Evolutionary conservation across 768 basidiomycete genomes (phyloP).

Genomic region (Suillus weaverae): DNA sequence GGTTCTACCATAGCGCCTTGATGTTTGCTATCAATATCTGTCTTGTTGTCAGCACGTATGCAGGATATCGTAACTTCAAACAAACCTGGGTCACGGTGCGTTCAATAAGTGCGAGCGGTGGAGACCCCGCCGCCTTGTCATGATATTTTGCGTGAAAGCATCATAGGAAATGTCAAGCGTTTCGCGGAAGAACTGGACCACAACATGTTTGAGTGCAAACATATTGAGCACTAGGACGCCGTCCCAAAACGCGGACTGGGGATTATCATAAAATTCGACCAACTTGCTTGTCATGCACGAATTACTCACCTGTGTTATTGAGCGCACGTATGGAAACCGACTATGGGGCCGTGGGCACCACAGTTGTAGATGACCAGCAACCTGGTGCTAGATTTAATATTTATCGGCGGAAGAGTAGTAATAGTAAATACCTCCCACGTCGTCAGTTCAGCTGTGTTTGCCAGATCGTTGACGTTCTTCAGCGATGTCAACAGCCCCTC

Average conservation of each 20-base stretch:
- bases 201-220: constrained; percentile 52
- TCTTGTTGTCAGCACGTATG: neutral
- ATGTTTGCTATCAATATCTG: constrained; percentile 62
- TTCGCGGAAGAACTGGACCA: constrained; percentile 66
- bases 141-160: constrained; percentile 40
- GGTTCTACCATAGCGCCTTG: constrained; percentile 66
- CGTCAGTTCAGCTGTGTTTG: constrained; percentile 42
- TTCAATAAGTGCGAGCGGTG: constrained; percentile 44
- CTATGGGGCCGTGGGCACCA: constrained; percentile 45
- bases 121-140: constrained; percentile 38
- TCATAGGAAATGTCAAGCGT: constrained; percentile 57
- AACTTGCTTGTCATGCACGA: neutral
- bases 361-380: constrained; percentile 49
- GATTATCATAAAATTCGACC: constrained; percentile 10
- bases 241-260: constrained; percentile 59
- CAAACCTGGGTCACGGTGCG: constrained; percentile 39
- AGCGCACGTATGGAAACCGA: constrained; percentile 59
- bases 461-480: constrained; percentile 51
- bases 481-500: constrained; percentile 53
- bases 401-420: neutral
- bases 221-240: constrained; percentile 52
- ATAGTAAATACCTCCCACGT: constrained; percentile 60
- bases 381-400: constrained; percentile 29
- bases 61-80: neutral
- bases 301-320: constrained; percentile 55